Evolutionary conservation across 257 asterid genomes (phyloP), one percentile per base, ranked within the genome.

Genomic region (Fraxinus pennsylvanica): DNA sequence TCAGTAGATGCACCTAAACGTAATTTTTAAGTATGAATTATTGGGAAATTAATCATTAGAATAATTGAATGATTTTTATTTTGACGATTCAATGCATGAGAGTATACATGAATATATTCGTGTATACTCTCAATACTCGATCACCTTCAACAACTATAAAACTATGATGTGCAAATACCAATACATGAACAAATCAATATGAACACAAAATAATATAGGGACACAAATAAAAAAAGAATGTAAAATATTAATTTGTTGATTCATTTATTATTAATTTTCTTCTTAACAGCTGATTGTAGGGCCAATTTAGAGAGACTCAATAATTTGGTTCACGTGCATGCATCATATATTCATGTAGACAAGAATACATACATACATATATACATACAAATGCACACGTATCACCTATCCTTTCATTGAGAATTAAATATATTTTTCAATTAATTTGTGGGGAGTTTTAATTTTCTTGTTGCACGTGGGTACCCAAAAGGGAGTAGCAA

Each of bases 401-500:
- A 82, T 68, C 36, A 66, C 65, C 21, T 73, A 13, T 61, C 25
- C 27, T 67, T 69, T 59, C 71, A 72, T 71, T 5, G 68, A 85
- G 80, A 78, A 43, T 43, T 10, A 43, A 43, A 22, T 25, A 61
- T 61, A 43, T 22, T 22, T 6, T 61, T 25, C 68, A 61, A 61
- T 61, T 61, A 77, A 76, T 70, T 75, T 80, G 6, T 2, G 15
- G 71, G 68, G 81, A 12, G 82, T 79, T 59, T 38, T 71, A 80
- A 78, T 82, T 81, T 82, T 79, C 80, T 73, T 83, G 90, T 39
- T 84, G 90, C 92, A 86, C 90, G 92, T 86, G 90, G 92, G 82
- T 79, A 77, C 83, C 79, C 87, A 68, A 81, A 82, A 77, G 81
- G 75, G 79, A 82, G 83, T 73, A 73, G 84, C 68, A 32, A 32